Evolutionary conservation across 108 stramenopile genomes (phyloP).

Genomic region (Cylindrotheca fusiformis): DNA sequence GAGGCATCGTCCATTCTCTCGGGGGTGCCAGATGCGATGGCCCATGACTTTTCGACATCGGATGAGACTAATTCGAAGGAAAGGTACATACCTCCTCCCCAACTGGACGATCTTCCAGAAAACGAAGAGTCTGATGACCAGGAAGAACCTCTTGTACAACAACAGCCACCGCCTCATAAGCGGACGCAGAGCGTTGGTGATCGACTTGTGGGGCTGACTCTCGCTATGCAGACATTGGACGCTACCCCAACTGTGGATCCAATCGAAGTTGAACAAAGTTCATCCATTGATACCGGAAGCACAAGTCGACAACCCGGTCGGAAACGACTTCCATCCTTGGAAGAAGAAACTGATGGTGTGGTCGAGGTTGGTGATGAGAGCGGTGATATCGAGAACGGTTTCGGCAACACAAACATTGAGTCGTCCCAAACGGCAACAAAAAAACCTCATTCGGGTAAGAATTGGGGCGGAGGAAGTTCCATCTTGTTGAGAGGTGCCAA

Average conservation of each 20-base stretch:
- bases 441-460: no score
- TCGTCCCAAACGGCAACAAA: not conserved
- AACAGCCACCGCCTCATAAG: no score
- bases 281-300: no score
- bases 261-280: no score
- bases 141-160: not conserved
- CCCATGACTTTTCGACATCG: slow-evolving; percentile 19
- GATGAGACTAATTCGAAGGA: not conserved
- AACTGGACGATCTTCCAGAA: not conserved
- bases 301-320: not conserved
- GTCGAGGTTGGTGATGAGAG: not conserved
- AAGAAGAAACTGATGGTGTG: not conserved
- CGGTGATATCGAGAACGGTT: no score
- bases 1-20: slow-evolving; percentile 10
- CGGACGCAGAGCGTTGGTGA: not conserved
- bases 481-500: not conserved
- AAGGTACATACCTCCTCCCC: no score
- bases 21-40: slow-evolving; percentile 11
- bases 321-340: not conserved
- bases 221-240: not conserved
- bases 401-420: not conserved
- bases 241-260: no score
- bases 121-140: not conserved
- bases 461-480: no score
- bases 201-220: not conserved